Percentiles rank a stretch among this genome's conserved stretches.
Evolutionary conservation across 768 basidiomycete species (phyloP).

Genomic region (Panaeolus papilionaceus): DNA sequence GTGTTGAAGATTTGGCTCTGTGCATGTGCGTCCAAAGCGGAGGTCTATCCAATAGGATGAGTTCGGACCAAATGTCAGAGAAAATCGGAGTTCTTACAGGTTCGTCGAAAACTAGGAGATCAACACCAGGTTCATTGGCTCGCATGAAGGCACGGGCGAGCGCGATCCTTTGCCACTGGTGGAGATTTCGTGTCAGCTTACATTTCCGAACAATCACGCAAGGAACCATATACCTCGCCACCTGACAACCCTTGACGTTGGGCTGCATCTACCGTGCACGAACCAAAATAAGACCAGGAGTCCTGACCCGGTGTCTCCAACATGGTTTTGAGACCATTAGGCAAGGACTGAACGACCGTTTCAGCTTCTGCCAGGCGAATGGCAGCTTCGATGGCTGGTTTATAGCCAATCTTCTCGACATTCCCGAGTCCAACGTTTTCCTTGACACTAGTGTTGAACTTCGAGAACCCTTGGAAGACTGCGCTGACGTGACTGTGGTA

Average conservation of each 20-base stretch:
- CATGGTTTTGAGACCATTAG: slow-evolving; percentile 75
- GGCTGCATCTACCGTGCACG: slow-evolving; percentile 35
- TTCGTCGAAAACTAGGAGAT: slow-evolving; percentile 86
- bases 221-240: slow-evolving; percentile 68
- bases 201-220: not conserved
- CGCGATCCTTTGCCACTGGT: slow-evolving; percentile 87
- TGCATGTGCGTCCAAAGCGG: slow-evolving; percentile 79
- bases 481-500: slow-evolving; percentile 79
- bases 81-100: slow-evolving; percentile 54
- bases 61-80: not conserved
- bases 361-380: slow-evolving; percentile 76
- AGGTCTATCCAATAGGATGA: slow-evolving; percentile 55
- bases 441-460: slow-evolving; percentile 75
- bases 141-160: slow-evolving; percentile 90
- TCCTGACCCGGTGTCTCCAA: slow-evolving; percentile 71
- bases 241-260: slow-evolving; percentile 77
- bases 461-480: slow-evolving; percentile 87
- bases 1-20: slow-evolving; percentile 83
- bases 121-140: slow-evolving; percentile 73
- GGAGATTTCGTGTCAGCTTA: slow-evolving; percentile 18
- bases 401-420: slow-evolving; percentile 65
- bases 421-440: slow-evolving; percentile 90
- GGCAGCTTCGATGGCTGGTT: slow-evolving; percentile 65
- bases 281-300: slow-evolving; percentile 52
- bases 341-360: slow-evolving; percentile 66